Percentiles rank a stretch among this genome's conserved stretches.
These are phyloP conservation scores for Kregervanrija fluxuum DNA, from an alignment of 805 yeast genomes.

Conservation along the genomic window DNA sequence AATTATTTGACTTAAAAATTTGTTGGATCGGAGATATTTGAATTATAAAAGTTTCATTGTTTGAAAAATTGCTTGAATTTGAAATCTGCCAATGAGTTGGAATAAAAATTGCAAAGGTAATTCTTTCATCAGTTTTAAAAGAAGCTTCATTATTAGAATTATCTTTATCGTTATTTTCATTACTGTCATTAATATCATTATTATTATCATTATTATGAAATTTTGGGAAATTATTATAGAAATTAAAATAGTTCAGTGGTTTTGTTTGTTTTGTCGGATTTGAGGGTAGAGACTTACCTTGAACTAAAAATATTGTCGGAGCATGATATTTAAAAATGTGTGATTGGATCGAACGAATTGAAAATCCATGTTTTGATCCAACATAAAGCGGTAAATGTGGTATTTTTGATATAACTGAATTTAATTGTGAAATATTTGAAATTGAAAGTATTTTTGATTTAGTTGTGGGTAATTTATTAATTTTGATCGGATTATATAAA, in stretches of 20 bases:
- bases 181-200: too few species aligned
- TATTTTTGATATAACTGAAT: conserved; percentile 27
- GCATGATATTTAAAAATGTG: conserved; percentile 87
- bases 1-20: conserved; percentile 30
- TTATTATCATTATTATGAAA: conserved; percentile 18
- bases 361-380: conserved; percentile 77
- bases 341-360: conserved; percentile 79
- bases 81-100: conserved; percentile 66
- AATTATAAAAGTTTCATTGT: conserved; percentile 45
- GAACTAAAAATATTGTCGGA: conserved; percentile 64
- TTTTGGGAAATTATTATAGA: conserved; percentile 42
- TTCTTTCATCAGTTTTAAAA: conserved; percentile 8
- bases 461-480: conserved; percentile 4
- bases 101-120: conserved; percentile 9
- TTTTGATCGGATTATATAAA: conserved; percentile 20
- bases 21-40: conserved; percentile 64
- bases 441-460: conserved; percentile 34
- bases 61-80: conserved; percentile 69
- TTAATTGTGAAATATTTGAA: conserved; percentile 30
- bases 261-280: conserved; percentile 24
- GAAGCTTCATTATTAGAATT: conserved; percentile 4
- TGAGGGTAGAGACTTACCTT: conserved; percentile 46
- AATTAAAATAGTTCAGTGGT: conserved; percentile 43
- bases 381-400: conserved; percentile 49
- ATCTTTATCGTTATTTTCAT: too few species aligned